Evolutionary conservation across 176 grass and related monocot genomes (phyloP).

Genomic region (Sorghum bicolor): DNA sequence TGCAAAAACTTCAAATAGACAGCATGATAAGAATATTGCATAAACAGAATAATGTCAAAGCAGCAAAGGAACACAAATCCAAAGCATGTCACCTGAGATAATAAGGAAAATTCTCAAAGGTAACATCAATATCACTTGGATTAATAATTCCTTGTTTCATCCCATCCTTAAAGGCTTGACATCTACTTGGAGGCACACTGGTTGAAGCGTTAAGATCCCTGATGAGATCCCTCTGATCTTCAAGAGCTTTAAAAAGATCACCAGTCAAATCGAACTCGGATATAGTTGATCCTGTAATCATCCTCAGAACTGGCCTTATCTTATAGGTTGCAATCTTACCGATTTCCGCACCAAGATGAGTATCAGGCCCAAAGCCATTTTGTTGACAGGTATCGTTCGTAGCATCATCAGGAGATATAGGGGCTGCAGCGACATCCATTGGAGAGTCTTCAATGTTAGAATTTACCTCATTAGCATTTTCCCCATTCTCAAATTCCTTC

Average conservation of each 20-base stretch:
- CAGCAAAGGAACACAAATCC: constrained; percentile 20
- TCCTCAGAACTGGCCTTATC: constrained; percentile 70
- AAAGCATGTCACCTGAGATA: constrained; percentile 82
- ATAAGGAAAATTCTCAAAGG: constrained; percentile 93
- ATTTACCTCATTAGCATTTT: constrained; percentile 61
- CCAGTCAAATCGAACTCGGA: constrained; percentile 85
- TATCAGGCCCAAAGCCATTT: constrained; percentile 47
- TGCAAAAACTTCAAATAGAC: constrained; percentile 17
- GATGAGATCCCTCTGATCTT: constrained; percentile 77
- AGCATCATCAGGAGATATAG: constrained; percentile 53
- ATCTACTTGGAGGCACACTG: constrained; percentile 63
- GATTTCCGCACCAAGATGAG: constrained; percentile 58
- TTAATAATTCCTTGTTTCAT: constrained; percentile 85
- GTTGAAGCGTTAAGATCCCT: constrained; percentile 47
- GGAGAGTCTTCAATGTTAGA: constrained; percentile 59
- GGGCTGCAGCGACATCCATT: constrained; percentile 46
- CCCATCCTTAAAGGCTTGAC: constrained; percentile 84
- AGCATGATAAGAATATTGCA: not conserved
- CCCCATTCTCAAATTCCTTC: constrained; percentile 52
- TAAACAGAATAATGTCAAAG: constrained; percentile 18
- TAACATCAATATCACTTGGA: constrained; percentile 82
- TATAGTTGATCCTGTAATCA: constrained; percentile 61
- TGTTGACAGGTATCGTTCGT: constrained; percentile 43
- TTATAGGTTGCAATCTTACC: constrained; percentile 76
- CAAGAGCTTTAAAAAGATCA: constrained; percentile 75